Base-by-base conservation (phyloP, 768 basidiomycete species). In the Psilocybe cubensis region DNA sequence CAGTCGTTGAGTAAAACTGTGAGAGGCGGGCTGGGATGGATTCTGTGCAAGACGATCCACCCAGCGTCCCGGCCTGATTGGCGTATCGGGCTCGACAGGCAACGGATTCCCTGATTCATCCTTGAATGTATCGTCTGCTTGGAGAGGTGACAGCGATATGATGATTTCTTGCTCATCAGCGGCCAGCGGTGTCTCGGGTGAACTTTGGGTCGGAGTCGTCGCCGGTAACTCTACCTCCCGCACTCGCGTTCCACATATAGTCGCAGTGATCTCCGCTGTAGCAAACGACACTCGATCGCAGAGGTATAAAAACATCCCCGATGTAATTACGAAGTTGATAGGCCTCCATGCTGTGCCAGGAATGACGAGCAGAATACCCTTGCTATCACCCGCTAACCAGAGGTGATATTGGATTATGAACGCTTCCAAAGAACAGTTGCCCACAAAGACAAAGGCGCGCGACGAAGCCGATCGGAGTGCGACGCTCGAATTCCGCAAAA, bases 351-450 rank as follows among this genome's bases (percentile, higher is more conserved):
- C 72, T 1, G 84, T 85, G 12, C 91, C 89, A 0, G 92, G 92
- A 42, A 96, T 75, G 48, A 95, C 81, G 46, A 94, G 72, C 21
- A 96, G 79, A 56, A 96, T 79, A 17, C 91, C 89, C 69, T 90
- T 90, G 28, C 88, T 92, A 65, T 94, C 92, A 3, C 81, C 90
- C 0, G 90, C 93, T 29, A 94, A 78, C 91, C 91, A 94, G 42
- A 92, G 74, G 65, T 92, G 93, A 70, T 87, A 96, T 68, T 96
- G 94, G 56, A 96, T 83, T 66, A 96, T 89, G 70, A 95, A 97
- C 0, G 93, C 89, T 73, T 97, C 94, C 52, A 96, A 80, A 4
- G 93, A 95, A 72, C 92, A 94, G 68, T 78, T 85, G 38, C 94
- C 94, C 50, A 96, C 79, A 73, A 91, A 93, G 23, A 85, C 85